Conservation (phyloP, 768 basidiomycete species). For the Fomitopsis serialis region DNA sequence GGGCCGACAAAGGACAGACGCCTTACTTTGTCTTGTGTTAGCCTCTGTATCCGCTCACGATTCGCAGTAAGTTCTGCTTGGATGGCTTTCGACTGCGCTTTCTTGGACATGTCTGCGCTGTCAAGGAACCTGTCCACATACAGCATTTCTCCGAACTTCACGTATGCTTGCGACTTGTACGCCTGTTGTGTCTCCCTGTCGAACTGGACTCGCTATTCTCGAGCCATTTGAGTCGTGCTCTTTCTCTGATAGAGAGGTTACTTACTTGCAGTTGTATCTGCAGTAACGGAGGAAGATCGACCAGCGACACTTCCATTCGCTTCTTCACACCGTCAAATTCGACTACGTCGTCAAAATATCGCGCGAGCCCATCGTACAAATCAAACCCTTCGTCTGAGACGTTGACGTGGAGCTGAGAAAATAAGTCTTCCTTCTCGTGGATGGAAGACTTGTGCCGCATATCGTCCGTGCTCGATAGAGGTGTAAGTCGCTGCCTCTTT, state of each 20-base stretch:
- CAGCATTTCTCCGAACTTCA: slow-evolving; percentile 83
- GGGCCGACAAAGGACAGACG: not conserved
- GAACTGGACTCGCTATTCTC: slow-evolving; percentile 85
- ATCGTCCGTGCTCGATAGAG: slow-evolving; percentile 28
- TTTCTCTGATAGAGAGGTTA: not conserved
- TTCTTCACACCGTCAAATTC: slow-evolving; percentile 86
- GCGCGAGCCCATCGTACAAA: slow-evolving; percentile 88
- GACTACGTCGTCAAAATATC: slow-evolving; percentile 85
- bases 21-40: slow-evolving; percentile 70
- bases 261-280: slow-evolving; percentile 94
- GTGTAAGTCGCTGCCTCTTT: slow-evolving; percentile 55
- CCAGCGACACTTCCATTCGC: slow-evolving; percentile 74
- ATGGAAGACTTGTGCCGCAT: slow-evolving; percentile 45
- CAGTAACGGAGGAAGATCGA: slow-evolving; percentile 83
- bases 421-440: slow-evolving; percentile 86
- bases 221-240: slow-evolving; percentile 3
- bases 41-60: slow-evolving; percentile 60
- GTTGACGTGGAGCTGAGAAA: slow-evolving; percentile 91
- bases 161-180: slow-evolving; percentile 94
- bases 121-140: slow-evolving; percentile 92
- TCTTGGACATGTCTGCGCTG: slow-evolving; percentile 65
- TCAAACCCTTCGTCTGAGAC: slow-evolving; percentile 87
- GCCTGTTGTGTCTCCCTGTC: slow-evolving; percentile 87
- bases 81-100: slow-evolving; percentile 61
- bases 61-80: slow-evolving; percentile 58